Base-by-base conservation (phyloP, 768 basidiomycete genomes). In the Neoboletus magnificus region DNA sequence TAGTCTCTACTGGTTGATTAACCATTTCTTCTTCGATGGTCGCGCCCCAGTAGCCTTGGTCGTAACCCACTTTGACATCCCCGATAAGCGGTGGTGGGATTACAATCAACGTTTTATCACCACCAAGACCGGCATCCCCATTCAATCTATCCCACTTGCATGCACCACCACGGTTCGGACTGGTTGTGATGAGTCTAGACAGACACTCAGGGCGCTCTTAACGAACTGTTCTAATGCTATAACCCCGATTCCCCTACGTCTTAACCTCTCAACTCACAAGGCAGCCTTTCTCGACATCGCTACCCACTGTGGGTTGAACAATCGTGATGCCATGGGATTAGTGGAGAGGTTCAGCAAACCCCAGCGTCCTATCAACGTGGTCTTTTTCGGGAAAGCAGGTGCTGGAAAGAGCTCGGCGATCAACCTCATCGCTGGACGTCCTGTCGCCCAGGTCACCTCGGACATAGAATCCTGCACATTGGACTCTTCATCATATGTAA, bases 41-140 rank as follows among this genome's bases (percentile, higher is more conserved):
- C 40, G 58, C 13, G 76, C 74, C 5, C 75, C 73, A 2, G 63
- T 70, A 27, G 63, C 70, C 1, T 44, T 77, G 2, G 69, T 71
- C n/a, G 54, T 75, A 10, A 76, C 72, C 1, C 70, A 71, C 22
- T 60, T 69, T 6, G 76, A 55, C 58, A 64, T 5, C 2, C 54
- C 59, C 2, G 67, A 67, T 49, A 54, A 67, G 15, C 52, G 50
- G 9, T 77, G 73, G 75, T 74, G 73, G 74, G 39, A 46, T 23
- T n/a, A 40, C 29, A 73, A 76, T 50, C 22, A n/a, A n/a, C n/a
- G 35, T 36, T 36, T 18, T 36, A 39, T 39, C 37, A 39, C 2
- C 16, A 20, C n/a, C 10, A 39, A 16, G 3, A 53, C 36, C 1
- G 11, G 13, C 1, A 41, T 54, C 3, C 50, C 58, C 0, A 11